These are phyloP conservation scores for Teratosphaeria epicoccoides DNA, from an alignment of 2,329 filamentous ascomycete genomes.

Conservation along the genomic window DNA sequence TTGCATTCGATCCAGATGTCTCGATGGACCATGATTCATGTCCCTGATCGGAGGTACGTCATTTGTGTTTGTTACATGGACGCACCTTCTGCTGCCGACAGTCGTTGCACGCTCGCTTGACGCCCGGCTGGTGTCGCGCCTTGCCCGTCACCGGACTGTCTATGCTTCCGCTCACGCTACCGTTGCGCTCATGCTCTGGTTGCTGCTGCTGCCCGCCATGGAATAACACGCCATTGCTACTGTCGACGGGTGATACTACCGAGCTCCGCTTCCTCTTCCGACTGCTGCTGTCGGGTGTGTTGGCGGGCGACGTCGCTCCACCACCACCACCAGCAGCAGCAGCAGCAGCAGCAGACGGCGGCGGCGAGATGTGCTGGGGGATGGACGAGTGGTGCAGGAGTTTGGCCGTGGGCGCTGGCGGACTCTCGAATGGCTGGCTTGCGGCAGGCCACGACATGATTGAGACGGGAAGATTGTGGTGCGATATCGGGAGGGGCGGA, in stretches of 20 bases:
- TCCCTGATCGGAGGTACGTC: neutral
- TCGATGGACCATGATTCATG: neutral
- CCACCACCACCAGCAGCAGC: too few species aligned
- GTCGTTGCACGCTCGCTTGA: constrained; percentile 73
- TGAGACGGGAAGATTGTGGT: neutral
- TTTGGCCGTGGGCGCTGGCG: constrained; percentile 2
- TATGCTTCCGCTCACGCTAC: constrained; percentile 4
- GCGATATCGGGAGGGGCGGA: constrained; percentile 1
- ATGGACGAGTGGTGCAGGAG: neutral
- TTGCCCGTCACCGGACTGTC: constrained; percentile 12
- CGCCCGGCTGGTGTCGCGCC: constrained; percentile 34
- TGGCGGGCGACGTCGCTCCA: neutral
- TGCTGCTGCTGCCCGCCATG: neutral
- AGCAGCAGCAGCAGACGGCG: neutral
- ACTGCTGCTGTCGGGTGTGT: neutral
- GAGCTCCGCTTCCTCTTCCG: constrained; percentile 7
- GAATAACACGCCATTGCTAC: neutral
- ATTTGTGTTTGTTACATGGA: neutral
- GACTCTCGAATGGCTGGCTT: neutral
- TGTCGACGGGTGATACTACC: neutral
- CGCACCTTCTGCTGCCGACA: constrained; percentile 74
- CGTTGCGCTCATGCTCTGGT: neutral
- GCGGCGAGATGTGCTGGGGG: neutral
- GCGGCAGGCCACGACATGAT: neutral
- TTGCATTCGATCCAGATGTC: neutral